These are phyloP conservation scores for Actinomortierella ambigua DNA, from an alignment of 371 early-diverging fungal species.

Conservation along the genomic window DNA sequence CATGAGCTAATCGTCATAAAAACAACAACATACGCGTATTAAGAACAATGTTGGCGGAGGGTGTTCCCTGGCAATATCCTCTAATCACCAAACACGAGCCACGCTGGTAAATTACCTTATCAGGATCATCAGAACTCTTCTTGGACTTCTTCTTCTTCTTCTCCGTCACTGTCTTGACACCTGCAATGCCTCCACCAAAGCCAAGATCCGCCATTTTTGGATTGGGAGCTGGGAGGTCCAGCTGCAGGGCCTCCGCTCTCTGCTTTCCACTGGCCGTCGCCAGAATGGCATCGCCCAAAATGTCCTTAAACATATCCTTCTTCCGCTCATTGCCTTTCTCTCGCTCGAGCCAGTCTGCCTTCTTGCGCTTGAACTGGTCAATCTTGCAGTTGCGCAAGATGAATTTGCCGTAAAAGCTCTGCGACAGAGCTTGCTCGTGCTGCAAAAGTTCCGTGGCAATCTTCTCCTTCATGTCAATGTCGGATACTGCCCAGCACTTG, in stretches of 20 bases:
- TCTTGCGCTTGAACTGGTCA: slow-evolving; percentile 74
- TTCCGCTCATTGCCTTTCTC: slow-evolving; percentile 74
- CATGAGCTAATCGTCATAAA: slow-evolving; percentile 22
- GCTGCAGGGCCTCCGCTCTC: slow-evolving; percentile 20
- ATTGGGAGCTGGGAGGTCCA: slow-evolving; percentile 37
- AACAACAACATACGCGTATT: background rate
- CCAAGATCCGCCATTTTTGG: slow-evolving; percentile 58
- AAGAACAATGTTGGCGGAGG: background rate
- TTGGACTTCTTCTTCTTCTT: slow-evolving; percentile 51
- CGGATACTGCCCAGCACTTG: slow-evolving; percentile 76
- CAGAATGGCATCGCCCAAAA: slow-evolving; percentile 56
- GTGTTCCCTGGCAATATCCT: too few relatives aligned
- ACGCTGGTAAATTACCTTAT: slow-evolving; percentile 30
- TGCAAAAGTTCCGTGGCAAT: slow-evolving; percentile 74
- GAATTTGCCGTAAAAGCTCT: slow-evolving; percentile 75
- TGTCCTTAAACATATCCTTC: slow-evolving; percentile 79
- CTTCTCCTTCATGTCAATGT: slow-evolving; percentile 74
- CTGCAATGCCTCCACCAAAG: slow-evolving; percentile 50
- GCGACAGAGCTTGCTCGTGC: slow-evolving; percentile 57
- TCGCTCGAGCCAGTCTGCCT: slow-evolving; percentile 75
- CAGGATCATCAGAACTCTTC: slow-evolving; percentile 44
- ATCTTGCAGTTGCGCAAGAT: slow-evolving; percentile 80
- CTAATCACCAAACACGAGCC: too few relatives aligned
- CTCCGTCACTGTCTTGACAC: slow-evolving; percentile 40
- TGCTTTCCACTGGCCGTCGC: slow-evolving; percentile 27